Conservation (phyloP, 495 filamentous ascomycete genomes). For the Penicillium canariense region DNA sequence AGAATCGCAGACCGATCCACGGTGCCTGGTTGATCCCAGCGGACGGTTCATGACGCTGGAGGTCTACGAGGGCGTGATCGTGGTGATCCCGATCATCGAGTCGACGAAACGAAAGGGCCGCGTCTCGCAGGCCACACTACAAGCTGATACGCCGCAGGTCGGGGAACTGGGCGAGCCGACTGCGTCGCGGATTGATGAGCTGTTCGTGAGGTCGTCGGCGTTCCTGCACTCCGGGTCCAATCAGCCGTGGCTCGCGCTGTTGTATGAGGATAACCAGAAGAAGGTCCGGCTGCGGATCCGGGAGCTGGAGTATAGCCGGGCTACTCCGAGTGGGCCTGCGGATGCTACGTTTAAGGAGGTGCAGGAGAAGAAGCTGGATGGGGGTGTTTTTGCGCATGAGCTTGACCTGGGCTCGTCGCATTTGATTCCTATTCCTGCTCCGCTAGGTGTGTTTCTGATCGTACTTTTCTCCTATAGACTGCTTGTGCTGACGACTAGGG, state of each 20-base stretch:
- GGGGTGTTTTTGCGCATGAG: conserved; percentile 49
- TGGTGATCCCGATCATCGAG: conserved; percentile 66
- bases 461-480: not conserved
- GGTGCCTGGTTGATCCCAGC: conserved; percentile 79
- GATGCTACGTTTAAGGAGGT: conserved; percentile 53
- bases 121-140: conserved; percentile 21
- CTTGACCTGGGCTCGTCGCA: conserved; percentile 72
- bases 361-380: conserved; percentile 32
- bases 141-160: conserved; percentile 40
- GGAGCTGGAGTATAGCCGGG: conserved; percentile 51
- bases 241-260: conserved; percentile 74
- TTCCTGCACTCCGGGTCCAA: conserved; percentile 74
- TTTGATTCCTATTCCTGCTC: conserved; percentile 77
- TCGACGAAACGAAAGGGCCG: conserved; percentile 52
- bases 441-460: conserved; percentile 43
- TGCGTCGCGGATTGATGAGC: conserved; percentile 75
- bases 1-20: conserved; percentile 70
- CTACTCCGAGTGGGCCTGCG: conserved; percentile 41
- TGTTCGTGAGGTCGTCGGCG: conserved; percentile 77
- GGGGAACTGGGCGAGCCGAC: conserved; percentile 66
- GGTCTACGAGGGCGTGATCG: conserved; percentile 85
- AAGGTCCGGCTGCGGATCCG: conserved; percentile 62
- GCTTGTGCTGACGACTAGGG: not conserved
- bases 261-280: conserved; percentile 72
- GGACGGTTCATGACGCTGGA: conserved; percentile 80